Evolutionary conservation across 1,139 yeast species (phyloP).

Genomic region (Pichia norvegensis): DNA sequence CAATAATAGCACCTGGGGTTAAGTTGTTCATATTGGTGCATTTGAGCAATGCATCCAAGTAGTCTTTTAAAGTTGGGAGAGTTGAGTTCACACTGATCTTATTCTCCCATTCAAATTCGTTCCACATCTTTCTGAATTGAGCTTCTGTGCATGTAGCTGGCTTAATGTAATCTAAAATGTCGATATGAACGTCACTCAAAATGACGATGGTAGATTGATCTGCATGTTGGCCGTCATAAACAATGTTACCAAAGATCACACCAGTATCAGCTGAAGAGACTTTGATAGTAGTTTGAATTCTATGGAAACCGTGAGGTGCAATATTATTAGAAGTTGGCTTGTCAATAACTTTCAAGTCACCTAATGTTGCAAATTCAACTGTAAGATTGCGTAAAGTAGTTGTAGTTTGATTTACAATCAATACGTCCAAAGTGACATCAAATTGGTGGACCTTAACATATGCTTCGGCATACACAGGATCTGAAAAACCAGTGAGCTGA

Average conservation of each 20-base stretch:
- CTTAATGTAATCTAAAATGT: conserved; percentile 94
- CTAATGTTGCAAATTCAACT: conserved; percentile 93
- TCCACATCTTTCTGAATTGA: conserved; percentile 96
- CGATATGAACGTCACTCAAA: conserved; percentile 89
- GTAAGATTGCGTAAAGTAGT: conserved; percentile 85
- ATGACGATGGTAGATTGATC: conserved; percentile 86
- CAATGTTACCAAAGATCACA: conserved; percentile 93
- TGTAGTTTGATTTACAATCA: conserved; percentile 89
- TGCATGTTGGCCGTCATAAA: conserved; percentile 93
- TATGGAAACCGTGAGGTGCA: conserved; percentile 95
- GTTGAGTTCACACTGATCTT: conserved; percentile 83
- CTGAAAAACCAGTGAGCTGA: conserved; percentile 94
- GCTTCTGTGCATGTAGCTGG: conserved; percentile 88
- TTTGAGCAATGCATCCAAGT: conserved; percentile 65
- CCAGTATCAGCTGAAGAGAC: conserved; percentile 98
- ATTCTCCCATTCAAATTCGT: conserved; percentile 99
- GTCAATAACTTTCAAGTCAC: conserved; percentile 91
- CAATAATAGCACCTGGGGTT: conserved; percentile 83
- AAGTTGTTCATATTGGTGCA: conserved; percentile 93
- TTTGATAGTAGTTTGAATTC: conserved; percentile 79
- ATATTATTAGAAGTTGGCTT: conserved; percentile 88
- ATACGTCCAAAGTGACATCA: conserved; percentile 89
- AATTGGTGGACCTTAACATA: conserved; percentile 90
- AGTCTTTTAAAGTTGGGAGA: conserved; percentile 63
- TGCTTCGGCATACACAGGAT: conserved; percentile 97